Base-by-base conservation (phyloP, 495 filamentous ascomycete species). In the Friedmanniomyces simplex region DNA sequence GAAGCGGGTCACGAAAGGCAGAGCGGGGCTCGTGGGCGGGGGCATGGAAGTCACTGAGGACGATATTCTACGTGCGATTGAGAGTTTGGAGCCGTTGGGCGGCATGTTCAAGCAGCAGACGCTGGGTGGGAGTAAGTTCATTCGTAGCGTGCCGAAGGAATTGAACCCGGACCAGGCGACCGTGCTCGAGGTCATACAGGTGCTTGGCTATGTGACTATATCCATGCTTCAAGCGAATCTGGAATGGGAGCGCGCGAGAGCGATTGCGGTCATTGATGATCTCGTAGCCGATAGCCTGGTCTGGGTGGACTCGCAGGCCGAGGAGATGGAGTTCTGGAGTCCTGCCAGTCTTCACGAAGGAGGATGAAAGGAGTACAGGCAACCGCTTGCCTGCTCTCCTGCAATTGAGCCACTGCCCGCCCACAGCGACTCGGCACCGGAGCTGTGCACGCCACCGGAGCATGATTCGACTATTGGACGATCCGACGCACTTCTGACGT, bases 291-390 rank as follows among this genome's bases (percentile, higher is more conserved):
- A 95, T 66, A 87, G 87, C 24, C 79, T 99, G 69, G 86, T 97
- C 18, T 99, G 93, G 93, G 80, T 97, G 7, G 93, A 99, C 72
- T 79, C 77, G 49, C 91, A 97, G 70, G 82, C 80, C 18, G 76
- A 78, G 8, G 91, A 97, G 73, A 89, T 83, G 65, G 93, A 97
- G 72, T 99, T 95, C 66, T 99, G 93, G 94, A 90, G 86, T 52
- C 94, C 93, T 0, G 77, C 80, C 5, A 83, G 80, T 47, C 79
- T 83, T 59, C 69, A 73, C 49, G 71, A 73, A 32, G 61, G 52
- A 18, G 63, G 63, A 3, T 54, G 51, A 54, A 52, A 52, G 49
- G 22, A 32, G 10, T 32, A 10, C 28, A 3, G 28, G 4, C 10
- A 32, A 32, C 10, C 28, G 28, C 28, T 10, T 10, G 28, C 28